Conservation (phyloP, 73 alveolate genomes). For the Blepharisma stoltei region DNA sequence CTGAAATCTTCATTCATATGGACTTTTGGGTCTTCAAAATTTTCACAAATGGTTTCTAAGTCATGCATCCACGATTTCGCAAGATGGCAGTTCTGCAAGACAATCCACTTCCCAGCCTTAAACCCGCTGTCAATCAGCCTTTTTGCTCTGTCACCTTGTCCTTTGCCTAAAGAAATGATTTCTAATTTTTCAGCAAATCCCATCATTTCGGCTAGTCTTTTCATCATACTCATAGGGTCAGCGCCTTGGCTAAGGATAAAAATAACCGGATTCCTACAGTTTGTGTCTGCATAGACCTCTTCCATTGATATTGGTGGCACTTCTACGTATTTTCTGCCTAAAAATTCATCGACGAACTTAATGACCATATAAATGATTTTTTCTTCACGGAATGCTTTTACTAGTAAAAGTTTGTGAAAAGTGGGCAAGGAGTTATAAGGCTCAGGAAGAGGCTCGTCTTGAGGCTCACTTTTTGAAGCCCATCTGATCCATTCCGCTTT, state of each 20-base stretch:
- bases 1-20: constrained; percentile 89
- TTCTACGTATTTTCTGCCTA: constrained; percentile 90
- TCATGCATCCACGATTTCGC: constrained; percentile 98
- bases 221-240: constrained; percentile 96
- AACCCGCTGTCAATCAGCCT: constrained; percentile 89
- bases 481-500: constrained; percentile 70
- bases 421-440: constrained; percentile 23
- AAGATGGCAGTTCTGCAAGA: constrained; percentile 97
- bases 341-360: constrained; percentile 75
- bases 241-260: constrained; percentile 99
- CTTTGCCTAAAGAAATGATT: constrained; percentile 98
- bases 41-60: constrained; percentile 93
- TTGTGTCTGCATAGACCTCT: constrained; percentile 94
- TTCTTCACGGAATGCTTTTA: constrained; percentile 39
- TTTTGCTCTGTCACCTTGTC: constrained; percentile 95
- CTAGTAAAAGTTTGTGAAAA: constrained; percentile 51
- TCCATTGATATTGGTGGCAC: constrained; percentile 94
- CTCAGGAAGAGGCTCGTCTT: constrained; percentile 10
- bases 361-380: constrained; percentile 79
- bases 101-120: constrained; percentile 98
- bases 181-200: constrained; percentile 75
- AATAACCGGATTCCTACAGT: constrained; percentile 95
- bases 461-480: constrained; percentile 29
- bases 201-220: constrained; percentile 81
- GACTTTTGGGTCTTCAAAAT: constrained; percentile 73